Evolutionary conservation across 2,329 filamentous ascomycete genomes (phyloP).

Genomic region (Pestalotiopsis sp.): DNA sequence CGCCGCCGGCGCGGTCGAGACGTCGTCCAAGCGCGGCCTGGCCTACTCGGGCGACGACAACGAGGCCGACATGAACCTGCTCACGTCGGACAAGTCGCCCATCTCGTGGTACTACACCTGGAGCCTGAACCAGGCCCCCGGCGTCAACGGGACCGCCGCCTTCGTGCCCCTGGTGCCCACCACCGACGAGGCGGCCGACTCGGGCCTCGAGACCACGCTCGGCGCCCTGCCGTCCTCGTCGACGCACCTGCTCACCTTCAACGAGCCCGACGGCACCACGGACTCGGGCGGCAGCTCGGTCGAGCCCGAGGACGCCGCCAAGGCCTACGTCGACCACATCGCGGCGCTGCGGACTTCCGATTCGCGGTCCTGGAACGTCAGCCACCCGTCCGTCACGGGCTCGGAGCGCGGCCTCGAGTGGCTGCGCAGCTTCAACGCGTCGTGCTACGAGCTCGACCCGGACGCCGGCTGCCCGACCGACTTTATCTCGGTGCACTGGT

Average conservation of each 20-base stretch:
- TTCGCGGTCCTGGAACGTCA: constrained; percentile 36
- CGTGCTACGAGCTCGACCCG: constrained; percentile 39
- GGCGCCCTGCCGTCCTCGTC: constrained; percentile 33
- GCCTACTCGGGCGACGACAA: constrained; percentile 25
- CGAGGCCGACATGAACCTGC: constrained; percentile 33
- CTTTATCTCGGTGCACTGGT: constrained; percentile 45
- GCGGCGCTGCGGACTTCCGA: constrained; percentile 33
- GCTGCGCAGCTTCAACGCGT: constrained; percentile 41
- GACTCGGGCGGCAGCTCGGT: constrained; percentile 41
- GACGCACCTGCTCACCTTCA: constrained; percentile 42
- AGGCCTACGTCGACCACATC: constrained; percentile 38
- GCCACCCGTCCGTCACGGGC: constrained; percentile 43
- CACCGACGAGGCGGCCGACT: constrained; percentile 33
- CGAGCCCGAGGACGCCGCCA: constrained; percentile 39
- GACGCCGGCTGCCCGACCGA: constrained; percentile 40
- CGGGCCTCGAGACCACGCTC: constrained; percentile 28
- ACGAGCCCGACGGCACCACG: constrained; percentile 43
- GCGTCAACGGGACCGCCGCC: constrained; percentile 25
- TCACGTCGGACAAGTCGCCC: constrained; percentile 38
- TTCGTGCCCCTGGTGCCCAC: constrained; percentile 43
- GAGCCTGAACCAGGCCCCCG: constrained; percentile 29
- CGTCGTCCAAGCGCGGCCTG: constrained; percentile 28
- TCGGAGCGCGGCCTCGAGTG: constrained; percentile 40
- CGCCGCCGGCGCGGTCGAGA: background rate
- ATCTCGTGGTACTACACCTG: constrained; percentile 47